phyloP scores from a whole-genome alignment of 2,329 filamentous ascomycete genomes.

The Aspergillus felis region DNA sequence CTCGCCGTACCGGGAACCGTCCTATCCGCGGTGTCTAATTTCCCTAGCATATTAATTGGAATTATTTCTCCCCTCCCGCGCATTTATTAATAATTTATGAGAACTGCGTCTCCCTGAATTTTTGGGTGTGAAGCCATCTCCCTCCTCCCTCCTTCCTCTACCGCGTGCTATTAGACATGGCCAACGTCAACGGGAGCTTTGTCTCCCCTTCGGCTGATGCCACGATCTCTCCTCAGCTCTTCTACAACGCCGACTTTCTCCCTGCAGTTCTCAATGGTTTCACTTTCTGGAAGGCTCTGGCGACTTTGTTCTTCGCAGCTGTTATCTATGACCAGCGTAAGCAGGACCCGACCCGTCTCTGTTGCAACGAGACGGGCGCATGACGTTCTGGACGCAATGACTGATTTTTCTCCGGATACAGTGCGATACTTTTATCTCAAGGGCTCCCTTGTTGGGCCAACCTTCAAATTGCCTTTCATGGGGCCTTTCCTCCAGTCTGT shows the following conservation, averaged over 20 bases:
- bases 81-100: constrained; percentile 2
- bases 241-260: constrained; percentile 43
- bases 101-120: background rate
- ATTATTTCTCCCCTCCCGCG: background rate
- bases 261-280: constrained; percentile 56
- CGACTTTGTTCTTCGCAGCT: constrained; percentile 67
- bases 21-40: background rate
- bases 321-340: constrained; percentile 88
- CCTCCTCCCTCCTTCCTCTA: constrained; percentile 6
- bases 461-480: constrained; percentile 78
- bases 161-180: constrained; percentile 29
- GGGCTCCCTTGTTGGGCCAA: constrained; percentile 69
- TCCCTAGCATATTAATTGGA: background rate
- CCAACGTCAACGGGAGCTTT: constrained; percentile 62
- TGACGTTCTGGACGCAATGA: background rate
- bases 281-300: constrained; percentile 61
- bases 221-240: constrained; percentile 54
- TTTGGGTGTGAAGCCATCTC: background rate
- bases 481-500: constrained; percentile 94
- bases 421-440: constrained; percentile 73
- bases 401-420: constrained; percentile 32
- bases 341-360: constrained; percentile 31
- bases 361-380: background rate
- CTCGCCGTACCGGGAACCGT: background rate
- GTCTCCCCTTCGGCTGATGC: constrained; percentile 65